Evolutionary conservation across 1,139 yeast genomes (phyloP).

Genomic region (Schwanniomyces etchellsii): DNA sequence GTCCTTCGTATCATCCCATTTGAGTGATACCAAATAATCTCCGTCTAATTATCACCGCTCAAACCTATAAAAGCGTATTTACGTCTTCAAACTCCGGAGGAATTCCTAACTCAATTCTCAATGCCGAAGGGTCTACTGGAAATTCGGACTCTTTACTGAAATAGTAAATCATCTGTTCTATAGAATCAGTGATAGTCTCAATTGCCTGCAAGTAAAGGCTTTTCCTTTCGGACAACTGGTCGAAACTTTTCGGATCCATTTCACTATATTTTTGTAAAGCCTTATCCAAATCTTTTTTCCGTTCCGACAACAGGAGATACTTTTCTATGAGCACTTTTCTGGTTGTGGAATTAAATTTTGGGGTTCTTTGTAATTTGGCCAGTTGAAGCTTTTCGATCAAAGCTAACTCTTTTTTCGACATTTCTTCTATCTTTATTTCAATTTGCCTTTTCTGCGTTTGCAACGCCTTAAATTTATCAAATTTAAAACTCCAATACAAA

Average conservation of each 20-base stretch:
- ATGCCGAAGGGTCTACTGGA: slow-evolving; percentile 5
- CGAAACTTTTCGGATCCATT: background rate
- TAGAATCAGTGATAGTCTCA: slow-evolving; percentile 11
- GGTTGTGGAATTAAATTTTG: slow-evolving; percentile 4
- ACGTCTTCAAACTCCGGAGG: slow-evolving; percentile 11
- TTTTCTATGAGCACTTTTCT: slow-evolving; percentile 3
- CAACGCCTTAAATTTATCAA: slow-evolving; percentile 20
- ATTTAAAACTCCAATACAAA: slow-evolving; percentile 49
- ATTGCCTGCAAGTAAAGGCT: slow-evolving; percentile 5
- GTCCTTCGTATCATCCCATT: no score
- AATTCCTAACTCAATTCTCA: slow-evolving; percentile 10
- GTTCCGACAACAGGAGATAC: background rate
- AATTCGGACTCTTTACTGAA: slow-evolving; percentile 7
- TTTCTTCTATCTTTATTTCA: slow-evolving; percentile 9
- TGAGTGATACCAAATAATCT: no score
- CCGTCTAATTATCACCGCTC: no score
- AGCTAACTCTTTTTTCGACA: slow-evolving; percentile 4
- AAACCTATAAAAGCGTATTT: no score
- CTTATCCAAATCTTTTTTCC: slow-evolving; percentile 4
- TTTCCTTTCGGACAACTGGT: slow-evolving; percentile 3
- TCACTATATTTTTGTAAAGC: background rate
- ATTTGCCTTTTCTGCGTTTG: slow-evolving; percentile 10
- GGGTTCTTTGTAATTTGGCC: slow-evolving; percentile 4
- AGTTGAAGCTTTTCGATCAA: slow-evolving; percentile 4
- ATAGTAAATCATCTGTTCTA: slow-evolving; percentile 10